Base-by-base conservation (phyloP, 768 basidiomycete genomes). In the Dictyophora rubrovolvata region DNA sequence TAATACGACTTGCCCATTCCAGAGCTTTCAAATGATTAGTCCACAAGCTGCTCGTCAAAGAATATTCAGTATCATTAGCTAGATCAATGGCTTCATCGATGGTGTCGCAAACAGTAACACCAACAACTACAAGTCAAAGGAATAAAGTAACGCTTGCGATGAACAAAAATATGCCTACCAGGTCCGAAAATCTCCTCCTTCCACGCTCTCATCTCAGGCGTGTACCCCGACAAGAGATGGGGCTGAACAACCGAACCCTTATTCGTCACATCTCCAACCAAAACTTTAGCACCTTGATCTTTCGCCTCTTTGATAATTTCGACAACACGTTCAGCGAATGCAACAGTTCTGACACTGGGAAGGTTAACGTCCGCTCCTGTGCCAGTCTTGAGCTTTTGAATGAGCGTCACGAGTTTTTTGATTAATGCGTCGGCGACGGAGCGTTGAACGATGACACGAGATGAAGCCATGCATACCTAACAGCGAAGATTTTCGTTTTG, bases 121-220 rank as follows among this genome's bases (percentile, higher is more conserved):
- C 72, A 5, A 79, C 66, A 0, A 81, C 77, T 75, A 65, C 12
- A 42, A 14, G 14, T 14, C 12, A 42, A n/a, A n/a, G 2, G 10
- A 42, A n/a, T 4, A 4, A 14, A n/a, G n/a, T 12, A 11, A 36
- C 7, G 0, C 34, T 33, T 10, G 9, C 12, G 48, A 16, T 11
- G 28, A 17, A 51, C 23, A 10, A 42, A 28, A 53, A 48, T 36
- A 48, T 5, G 21, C 56, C 37, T 28, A 79, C 80, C 79, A 48
- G 81, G 84, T 0, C 82, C 83, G 66, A 86, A 86, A 0, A 77
- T 75, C 68, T 87, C 86, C 42, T 73, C 65, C 20, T 81, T 74
- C 81, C 81, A 84, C 11, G 80, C 57, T 23, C 70, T 65, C 73
- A 78, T 81, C 9, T 75, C 80, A 0, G 74, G 75, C 59, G 70